Conservation (phyloP, 2,329 filamentous ascomycete species). For the Aspergillus fijiensis region DNA sequence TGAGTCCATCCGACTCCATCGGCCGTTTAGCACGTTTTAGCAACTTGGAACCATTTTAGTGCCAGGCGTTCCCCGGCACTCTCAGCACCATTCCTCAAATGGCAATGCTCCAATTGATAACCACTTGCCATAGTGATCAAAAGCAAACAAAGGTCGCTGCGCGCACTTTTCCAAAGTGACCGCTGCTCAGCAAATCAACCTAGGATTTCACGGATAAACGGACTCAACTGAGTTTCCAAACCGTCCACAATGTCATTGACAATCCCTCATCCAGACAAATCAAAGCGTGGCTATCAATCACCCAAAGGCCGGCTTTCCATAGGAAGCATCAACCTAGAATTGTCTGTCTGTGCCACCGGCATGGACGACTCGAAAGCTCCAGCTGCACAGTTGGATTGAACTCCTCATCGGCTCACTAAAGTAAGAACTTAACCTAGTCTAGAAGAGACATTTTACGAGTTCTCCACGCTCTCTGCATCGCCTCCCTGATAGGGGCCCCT, state of each 20-base stretch:
- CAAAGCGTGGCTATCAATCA: not conserved
- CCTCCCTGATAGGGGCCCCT: not conserved
- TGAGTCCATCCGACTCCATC: not conserved
- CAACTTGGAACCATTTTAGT: not conserved
- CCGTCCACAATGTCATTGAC: not conserved
- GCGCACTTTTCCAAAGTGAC: not conserved
- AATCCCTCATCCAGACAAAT: too few relatives aligned
- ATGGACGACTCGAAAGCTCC: not conserved
- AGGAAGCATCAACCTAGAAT: not conserved
- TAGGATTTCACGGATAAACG: not conserved
- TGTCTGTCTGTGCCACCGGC: not conserved
- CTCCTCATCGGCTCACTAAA: not conserved
- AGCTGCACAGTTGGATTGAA: not conserved
- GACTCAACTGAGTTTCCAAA: not conserved
- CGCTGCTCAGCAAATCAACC: not conserved
- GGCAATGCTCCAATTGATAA: not conserved
- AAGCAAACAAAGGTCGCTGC: not conserved
- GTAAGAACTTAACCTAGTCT: not conserved
- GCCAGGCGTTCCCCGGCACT: conserved; percentile 2
- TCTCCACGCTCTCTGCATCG: not conserved
- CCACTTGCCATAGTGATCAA: not conserved
- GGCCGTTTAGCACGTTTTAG: not conserved
- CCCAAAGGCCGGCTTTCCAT: not conserved
- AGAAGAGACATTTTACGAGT: not conserved
- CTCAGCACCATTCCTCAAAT: not conserved